A percentile compares a stretch with the other conserved stretches of the same genome.
phyloP scores from a whole-genome alignment of 352 stramenopile genomes.

The Elongisporangium undulatum region DNA sequence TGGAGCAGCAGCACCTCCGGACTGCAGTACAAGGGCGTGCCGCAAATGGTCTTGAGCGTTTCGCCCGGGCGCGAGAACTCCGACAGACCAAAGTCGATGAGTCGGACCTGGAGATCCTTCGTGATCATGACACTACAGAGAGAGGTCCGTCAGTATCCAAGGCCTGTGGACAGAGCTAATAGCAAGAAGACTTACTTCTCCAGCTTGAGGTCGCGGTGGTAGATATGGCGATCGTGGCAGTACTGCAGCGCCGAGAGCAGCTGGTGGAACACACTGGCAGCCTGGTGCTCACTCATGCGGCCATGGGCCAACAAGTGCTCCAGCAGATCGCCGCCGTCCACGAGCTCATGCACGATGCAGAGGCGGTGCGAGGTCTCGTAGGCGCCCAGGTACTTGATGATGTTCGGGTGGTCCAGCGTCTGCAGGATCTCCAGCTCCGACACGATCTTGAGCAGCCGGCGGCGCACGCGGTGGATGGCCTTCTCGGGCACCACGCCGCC shows the following conservation, averaged over 20 bases:
- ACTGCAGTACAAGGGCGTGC: constrained; percentile 79
- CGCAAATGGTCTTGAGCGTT: constrained; percentile 66
- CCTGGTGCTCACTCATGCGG: constrained; percentile 65
- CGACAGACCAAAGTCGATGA: constrained; percentile 96
- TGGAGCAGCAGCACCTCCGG: constrained; percentile 75
- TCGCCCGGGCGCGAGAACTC: constrained; percentile 78
- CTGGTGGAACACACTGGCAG: constrained; percentile 61
- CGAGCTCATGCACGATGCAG: constrained; percentile 77
- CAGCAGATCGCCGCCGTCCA: constrained; percentile 66
- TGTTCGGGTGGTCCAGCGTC: constrained; percentile 68
- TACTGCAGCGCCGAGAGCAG: constrained; percentile 92
- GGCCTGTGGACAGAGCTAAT: background rate
- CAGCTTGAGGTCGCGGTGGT: constrained; percentile 94
- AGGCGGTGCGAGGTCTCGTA: constrained; percentile 79
- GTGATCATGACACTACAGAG: constrained; percentile 85
- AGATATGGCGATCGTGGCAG: constrained; percentile 88
- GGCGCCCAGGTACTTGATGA: constrained; percentile 69
- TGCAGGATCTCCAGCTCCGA: constrained; percentile 82
- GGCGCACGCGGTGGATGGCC: constrained; percentile 60
- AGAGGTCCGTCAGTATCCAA: background rate
- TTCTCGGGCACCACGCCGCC: constrained; percentile 54
- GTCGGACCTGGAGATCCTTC: constrained; percentile 89
- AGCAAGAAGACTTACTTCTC: constrained; percentile 76
- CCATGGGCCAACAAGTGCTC: constrained; percentile 67
- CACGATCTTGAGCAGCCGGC: constrained; percentile 73